These are phyloP conservation scores for Cytospora paraplurivora DNA, from an alignment of 2,329 filamentous ascomycete genomes.

Conservation along the genomic window DNA sequence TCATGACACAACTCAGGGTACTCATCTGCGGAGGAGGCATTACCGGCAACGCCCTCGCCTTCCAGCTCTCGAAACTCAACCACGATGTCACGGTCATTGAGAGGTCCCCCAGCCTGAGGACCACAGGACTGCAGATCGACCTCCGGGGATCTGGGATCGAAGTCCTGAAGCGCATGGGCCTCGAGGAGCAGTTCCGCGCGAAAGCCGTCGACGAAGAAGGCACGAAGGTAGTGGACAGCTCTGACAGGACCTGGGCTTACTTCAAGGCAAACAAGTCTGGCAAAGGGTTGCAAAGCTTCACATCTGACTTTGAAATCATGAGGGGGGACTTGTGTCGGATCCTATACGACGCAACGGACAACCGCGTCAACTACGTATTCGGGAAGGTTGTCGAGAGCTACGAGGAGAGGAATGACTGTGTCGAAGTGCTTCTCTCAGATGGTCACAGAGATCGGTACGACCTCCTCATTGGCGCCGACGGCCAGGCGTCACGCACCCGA, in stretches of 20 bases:
- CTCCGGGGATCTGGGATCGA: slow-evolving; percentile 46
- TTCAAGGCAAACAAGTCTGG: slow-evolving; percentile 45
- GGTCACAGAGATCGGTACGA: slow-evolving; percentile 49
- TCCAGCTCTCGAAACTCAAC: slow-evolving; percentile 43
- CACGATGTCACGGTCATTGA: slow-evolving; percentile 48
- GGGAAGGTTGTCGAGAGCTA: slow-evolving; percentile 34
- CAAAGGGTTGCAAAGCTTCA: slow-evolving; percentile 47
- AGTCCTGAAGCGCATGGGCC: slow-evolving; percentile 43
- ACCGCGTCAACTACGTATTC: slow-evolving; percentile 35
- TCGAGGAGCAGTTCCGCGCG: slow-evolving; percentile 41
- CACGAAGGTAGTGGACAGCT: slow-evolving; percentile 47
- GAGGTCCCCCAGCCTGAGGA: slow-evolving; percentile 41
- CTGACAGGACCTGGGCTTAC: slow-evolving; percentile 41
- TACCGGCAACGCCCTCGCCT: slow-evolving; percentile 47
- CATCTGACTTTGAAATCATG: slow-evolving; percentile 63
- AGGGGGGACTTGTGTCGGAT: slow-evolving; percentile 55
- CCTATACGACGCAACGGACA: slow-evolving; percentile 45
- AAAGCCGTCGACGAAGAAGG: slow-evolving; percentile 50
- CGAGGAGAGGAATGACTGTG: slow-evolving; percentile 33
- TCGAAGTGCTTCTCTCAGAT: slow-evolving; percentile 44
- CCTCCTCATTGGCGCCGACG: slow-evolving; percentile 57
- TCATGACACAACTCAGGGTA: slow-evolving; percentile 43
- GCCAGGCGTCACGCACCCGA: slow-evolving; percentile 51
- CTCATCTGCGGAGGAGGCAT: slow-evolving; percentile 53
- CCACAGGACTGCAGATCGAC: slow-evolving; percentile 49